phyloP scores from a whole-genome alignment of 306 rosid genomes.

The Malus domestica region DNA sequence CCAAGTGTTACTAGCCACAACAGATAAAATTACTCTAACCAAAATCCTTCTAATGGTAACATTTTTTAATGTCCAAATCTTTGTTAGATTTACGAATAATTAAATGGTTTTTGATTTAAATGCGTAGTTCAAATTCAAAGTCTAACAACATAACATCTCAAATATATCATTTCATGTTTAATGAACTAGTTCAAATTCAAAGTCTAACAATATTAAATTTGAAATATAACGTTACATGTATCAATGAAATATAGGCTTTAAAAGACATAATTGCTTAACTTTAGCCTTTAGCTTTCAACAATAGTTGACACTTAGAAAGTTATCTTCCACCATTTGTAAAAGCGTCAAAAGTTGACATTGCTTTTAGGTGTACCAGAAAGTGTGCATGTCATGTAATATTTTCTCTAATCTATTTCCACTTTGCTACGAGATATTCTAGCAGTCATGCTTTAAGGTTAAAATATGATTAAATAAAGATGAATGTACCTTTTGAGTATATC shows the following conservation, averaged over 20 bases:
- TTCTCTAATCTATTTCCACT: background rate
- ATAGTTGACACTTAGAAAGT: background rate
- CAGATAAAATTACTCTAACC: background rate
- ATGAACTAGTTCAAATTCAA: no score
- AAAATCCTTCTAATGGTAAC: background rate
- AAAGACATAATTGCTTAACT: no score
- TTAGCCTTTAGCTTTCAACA: background rate
- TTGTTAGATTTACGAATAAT: no score
- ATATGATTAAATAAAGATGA: background rate
- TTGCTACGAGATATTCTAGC: background rate
- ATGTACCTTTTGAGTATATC: background rate
- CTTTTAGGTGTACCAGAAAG: background rate
- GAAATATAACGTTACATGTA: no score
- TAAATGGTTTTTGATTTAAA: no score
- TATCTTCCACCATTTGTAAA: background rate
- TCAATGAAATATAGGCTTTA: no score
- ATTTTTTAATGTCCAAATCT: background rate
- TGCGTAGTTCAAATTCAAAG: background rate
- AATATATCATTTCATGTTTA: fast-evolving
- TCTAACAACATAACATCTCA: background rate
- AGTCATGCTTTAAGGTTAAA: background rate
- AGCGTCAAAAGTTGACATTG: background rate
- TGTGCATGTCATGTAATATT: background rate
- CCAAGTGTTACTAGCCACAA: background rate
- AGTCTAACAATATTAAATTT: background rate